These are phyloP conservation scores for Colletotrichum ledebouriae DNA, from an alignment of 2,329 filamentous ascomycete genomes.

Conservation along the genomic window DNA sequence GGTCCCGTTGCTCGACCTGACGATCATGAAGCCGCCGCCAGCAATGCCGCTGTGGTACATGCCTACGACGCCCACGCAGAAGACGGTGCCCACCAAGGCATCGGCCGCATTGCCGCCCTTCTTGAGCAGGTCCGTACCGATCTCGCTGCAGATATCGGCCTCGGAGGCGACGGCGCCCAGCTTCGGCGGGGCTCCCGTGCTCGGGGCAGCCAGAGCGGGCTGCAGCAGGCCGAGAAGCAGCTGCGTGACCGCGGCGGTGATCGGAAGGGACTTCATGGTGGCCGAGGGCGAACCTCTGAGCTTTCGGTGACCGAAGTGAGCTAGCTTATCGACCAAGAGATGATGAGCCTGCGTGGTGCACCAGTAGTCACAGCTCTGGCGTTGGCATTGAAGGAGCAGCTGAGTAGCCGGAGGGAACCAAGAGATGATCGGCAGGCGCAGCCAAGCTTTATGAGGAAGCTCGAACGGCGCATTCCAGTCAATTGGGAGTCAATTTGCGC, in stretches of 20 bases:
- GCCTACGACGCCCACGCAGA: constrained; percentile 73
- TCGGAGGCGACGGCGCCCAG: constrained; percentile 74
- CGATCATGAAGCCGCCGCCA: constrained; percentile 83
- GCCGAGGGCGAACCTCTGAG: not conserved
- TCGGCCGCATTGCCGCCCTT: constrained; percentile 76
- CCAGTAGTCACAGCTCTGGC: not conserved
- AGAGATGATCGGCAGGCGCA: not conserved
- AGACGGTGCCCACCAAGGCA: constrained; percentile 72
- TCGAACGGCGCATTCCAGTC: constrained; percentile 8
- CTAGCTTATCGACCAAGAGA: constrained; percentile 8
- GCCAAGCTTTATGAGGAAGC: constrained; percentile 19
- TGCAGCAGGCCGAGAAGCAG: constrained; percentile 33
- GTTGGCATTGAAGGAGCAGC: not conserved
- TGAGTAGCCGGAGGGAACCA: not conserved
- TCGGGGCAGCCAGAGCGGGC: constrained; percentile 29
- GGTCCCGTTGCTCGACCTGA: constrained; percentile 72
- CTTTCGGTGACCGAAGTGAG: not conserved
- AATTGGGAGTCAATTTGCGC: constrained; percentile 19
- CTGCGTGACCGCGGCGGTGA: constrained; percentile 35
- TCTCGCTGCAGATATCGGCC: constrained; percentile 68
- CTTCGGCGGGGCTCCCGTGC: constrained; percentile 41
- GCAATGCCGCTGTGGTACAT: constrained; percentile 81
- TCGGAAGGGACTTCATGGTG: constrained; percentile 37
- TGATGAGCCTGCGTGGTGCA: constrained; percentile 9
- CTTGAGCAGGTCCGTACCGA: constrained; percentile 69